These are phyloP conservation scores for Biancaea sappan DNA, from an alignment of 306 rosid species.

Conservation along the genomic window DNA sequence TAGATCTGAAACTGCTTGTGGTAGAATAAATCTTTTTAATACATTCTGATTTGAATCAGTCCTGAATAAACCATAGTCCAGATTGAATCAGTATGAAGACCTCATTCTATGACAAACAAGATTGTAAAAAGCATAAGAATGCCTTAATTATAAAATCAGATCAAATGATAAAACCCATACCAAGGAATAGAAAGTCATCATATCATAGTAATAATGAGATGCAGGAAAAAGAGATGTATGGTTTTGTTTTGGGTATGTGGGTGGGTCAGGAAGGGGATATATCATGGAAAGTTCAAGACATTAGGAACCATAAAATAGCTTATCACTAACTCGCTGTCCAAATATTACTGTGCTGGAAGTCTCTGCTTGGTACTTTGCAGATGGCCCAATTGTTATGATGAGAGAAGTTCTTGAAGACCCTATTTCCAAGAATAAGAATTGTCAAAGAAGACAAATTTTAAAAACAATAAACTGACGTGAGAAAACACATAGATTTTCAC, in stretches of 20 bases:
- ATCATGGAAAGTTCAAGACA: neutral
- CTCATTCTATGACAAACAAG: neutral
- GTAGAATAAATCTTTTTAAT: neutral
- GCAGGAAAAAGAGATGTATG: neutral
- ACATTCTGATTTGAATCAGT: neutral
- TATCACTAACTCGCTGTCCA: conserved; percentile 58
- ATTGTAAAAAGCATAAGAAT: neutral
- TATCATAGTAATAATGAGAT: neutral
- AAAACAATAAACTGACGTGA: neutral
- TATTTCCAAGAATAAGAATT: conserved; percentile 24
- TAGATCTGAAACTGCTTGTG: neutral
- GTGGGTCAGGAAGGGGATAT: neutral
- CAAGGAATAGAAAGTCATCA: neutral
- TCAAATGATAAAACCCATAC: neutral
- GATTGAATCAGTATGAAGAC: neutral
- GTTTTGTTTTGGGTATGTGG: neutral
- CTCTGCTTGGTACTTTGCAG: conserved; percentile 55
- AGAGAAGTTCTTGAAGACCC: conserved; percentile 84
- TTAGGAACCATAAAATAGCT: neutral
- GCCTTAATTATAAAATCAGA: neutral
- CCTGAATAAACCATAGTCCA: neutral
- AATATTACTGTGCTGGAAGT: conserved; percentile 70
- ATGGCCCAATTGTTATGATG: conserved; percentile 66
- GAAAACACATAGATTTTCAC: neutral
- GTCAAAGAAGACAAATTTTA: neutral